Evolutionary conservation across 176 grass and related monocot species (phyloP).

Genomic region (Hsuehochloa calcarea): DNA sequence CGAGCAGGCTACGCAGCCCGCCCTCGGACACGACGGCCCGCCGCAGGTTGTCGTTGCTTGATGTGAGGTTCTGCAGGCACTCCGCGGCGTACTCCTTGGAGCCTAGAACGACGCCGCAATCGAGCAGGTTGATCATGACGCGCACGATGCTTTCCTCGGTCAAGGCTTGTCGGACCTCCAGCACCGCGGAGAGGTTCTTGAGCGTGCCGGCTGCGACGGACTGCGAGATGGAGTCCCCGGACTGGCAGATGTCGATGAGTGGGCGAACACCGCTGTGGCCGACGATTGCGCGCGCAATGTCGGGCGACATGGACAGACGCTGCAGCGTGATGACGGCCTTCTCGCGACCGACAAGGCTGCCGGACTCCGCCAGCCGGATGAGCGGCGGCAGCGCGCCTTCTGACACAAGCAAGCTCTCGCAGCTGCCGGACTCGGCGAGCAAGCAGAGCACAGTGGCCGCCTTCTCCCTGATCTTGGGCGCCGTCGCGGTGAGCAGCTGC

Average conservation of each 20-base stretch:
- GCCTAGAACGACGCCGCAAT: constrained; percentile 64
- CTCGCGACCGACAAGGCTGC: constrained; percentile 76
- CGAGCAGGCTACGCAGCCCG: constrained; percentile 75
- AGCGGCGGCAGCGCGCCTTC: constrained; percentile 81
- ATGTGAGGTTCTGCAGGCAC: constrained; percentile 82
- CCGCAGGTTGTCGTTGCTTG: constrained; percentile 67
- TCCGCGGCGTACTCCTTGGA: constrained; percentile 94
- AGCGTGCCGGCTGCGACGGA: constrained; percentile 62
- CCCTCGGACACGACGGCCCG: constrained; percentile 73
- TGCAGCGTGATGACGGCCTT: constrained; percentile 92
- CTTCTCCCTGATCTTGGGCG: constrained; percentile 85
- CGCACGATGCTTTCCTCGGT: constrained; percentile 81
- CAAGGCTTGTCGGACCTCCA: constrained; percentile 69
- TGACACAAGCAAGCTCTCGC: constrained; percentile 64
- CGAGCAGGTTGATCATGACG: constrained; percentile 84
- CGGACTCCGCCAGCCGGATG: constrained; percentile 73
- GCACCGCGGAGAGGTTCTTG: constrained; percentile 84
- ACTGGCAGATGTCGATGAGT: constrained; percentile 82
- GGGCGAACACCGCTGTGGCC: constrained; percentile 77
- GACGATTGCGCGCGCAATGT: constrained; percentile 71
- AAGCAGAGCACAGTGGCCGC: constrained; percentile 63
- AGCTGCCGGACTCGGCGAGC: constrained; percentile 75
- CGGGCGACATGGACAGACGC: constrained; percentile 68
- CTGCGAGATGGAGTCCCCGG: constrained; percentile 80
- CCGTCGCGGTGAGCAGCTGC: constrained; percentile 72